Base-by-base conservation (phyloP, 2,329 filamentous ascomycete species). In the Alternaria sp. region DNA sequence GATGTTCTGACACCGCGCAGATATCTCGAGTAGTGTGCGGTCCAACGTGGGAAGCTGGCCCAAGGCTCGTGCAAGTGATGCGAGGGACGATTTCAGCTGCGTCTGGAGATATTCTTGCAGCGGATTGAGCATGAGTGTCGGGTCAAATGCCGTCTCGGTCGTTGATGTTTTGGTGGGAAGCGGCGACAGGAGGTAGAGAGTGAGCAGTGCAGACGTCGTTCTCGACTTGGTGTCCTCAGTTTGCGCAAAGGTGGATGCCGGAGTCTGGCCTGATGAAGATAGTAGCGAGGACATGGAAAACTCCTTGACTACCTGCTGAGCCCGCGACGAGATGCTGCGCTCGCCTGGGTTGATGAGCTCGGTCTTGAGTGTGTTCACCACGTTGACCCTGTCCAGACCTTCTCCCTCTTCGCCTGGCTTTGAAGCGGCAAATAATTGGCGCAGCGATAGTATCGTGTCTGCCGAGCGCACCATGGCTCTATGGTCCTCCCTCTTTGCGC, bases 1-100 rank as follows among this genome's bases (percentile, higher is more conserved):
- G 39, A 98, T 88, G 72, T 96, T 96, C 75, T 97, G 94, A 74
- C 94, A 97, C 46, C 92, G 86, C 5, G 89, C 88, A 7, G 91
- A 91, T 22, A 97, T 88, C 71, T 98, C 95, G 16, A 87, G 83
- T 1, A 98, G 84, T 0, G 93, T 91, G 52, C 92, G 87, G 48
- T 98, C 94, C 30, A 98, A 84, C 0, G 87, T 90, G 0, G 94
- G 92, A 3, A 98, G 84, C 59, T 92, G 91, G 4, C 90, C 89
- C 16, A 99, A 84, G 0, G 92, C 89, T 22, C 93, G 85, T 1
- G 91, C 85, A 9, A 99, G 83, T 0, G 89, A 86, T 12, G 91
- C 88, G 7, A 94, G 84, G 39, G 92, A 94, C 46, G 90, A 90
- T 61, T 94, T 92, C 14, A 97, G 83, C 3, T 92, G 87, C 0